Conservation (phyloP, 225 moss, liverwort and hornwort species). For the Climacium dendroides region DNA sequence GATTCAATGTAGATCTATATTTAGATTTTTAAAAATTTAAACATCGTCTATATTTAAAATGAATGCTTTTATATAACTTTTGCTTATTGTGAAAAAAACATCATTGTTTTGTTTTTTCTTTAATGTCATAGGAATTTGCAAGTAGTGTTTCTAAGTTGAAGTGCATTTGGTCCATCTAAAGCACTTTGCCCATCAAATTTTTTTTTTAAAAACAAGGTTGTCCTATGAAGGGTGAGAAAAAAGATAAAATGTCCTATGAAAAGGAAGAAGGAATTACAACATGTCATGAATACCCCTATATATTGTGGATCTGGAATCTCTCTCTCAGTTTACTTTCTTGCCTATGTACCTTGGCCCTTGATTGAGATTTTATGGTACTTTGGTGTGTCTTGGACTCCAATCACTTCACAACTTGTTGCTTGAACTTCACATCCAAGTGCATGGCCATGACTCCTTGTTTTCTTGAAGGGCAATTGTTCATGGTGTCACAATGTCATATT, state of each 20-base stretch:
- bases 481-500: neutral
- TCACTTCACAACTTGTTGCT: neutral
- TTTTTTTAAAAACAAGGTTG: too few relatives aligned
- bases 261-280: neutral
- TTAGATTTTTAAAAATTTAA: neutral
- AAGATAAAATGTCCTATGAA: neutral
- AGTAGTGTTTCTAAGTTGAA: neutral
- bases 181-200: neutral
- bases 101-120: neutral
- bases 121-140: neutral
- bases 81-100: neutral
- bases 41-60: neutral
- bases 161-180: neutral
- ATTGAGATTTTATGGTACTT: neutral
- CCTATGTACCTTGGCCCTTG: neutral
- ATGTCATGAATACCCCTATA: too few relatives aligned
- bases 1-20: neutral
- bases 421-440: rapidly evolving
- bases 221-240: too few relatives aligned
- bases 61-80: neutral
- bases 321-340: neutral
- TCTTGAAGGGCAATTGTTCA: rapidly evolving
- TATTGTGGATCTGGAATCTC: neutral
- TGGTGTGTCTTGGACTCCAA: neutral
- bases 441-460: neutral